Evolutionary conservation across 2,329 filamentous ascomycete genomes (phyloP).

Genomic region (Coniella lustricola): DNA sequence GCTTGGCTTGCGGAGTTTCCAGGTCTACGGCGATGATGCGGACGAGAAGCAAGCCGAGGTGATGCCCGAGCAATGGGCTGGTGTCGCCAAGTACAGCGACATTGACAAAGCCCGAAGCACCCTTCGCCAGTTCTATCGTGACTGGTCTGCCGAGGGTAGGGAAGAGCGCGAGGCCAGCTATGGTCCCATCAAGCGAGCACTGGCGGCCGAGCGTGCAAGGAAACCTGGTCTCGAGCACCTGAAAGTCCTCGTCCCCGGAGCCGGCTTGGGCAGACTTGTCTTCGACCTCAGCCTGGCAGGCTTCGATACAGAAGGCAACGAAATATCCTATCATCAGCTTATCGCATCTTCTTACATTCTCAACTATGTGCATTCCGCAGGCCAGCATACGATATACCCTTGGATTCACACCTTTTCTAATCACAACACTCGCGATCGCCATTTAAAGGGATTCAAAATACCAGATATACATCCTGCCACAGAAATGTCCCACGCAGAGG

Average conservation of each 20-base stretch:
- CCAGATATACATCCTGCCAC: conserved; percentile 73
- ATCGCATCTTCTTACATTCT: conserved; percentile 73
- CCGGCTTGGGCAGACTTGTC: conserved; percentile 79
- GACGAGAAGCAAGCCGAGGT: conserved; percentile 33
- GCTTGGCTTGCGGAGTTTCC: conserved; percentile 62
- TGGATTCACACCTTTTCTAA: conserved; percentile 89
- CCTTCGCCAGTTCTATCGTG: conserved; percentile 86
- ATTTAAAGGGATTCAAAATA: conserved; percentile 65
- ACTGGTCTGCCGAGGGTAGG: conserved; percentile 79
- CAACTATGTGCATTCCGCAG: conserved; percentile 54
- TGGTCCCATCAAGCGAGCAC: conserved; percentile 58
- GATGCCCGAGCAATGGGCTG: conserved; percentile 60
- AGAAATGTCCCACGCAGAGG: conserved; percentile 34
- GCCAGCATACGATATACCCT: conserved; percentile 69
- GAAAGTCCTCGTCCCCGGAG: conserved; percentile 78
- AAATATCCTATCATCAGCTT: conserved; percentile 97
- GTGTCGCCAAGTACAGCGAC: conserved; percentile 64
- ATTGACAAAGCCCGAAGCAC: conserved; percentile 90
- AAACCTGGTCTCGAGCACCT: conserved; percentile 29
- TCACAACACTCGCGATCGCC: conserved; percentile 63
- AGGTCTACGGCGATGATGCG: conserved; percentile 31
- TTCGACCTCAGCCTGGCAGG: conserved; percentile 75
- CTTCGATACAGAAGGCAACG: conserved; percentile 77
- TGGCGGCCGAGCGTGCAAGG: conserved; percentile 43
- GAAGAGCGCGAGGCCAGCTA: conserved; percentile 73